Percentiles rank a stretch among this genome's conserved stretches.
Conservation (phyloP, 768 basidiomycete genomes). For the Suillus lakei region DNA sequence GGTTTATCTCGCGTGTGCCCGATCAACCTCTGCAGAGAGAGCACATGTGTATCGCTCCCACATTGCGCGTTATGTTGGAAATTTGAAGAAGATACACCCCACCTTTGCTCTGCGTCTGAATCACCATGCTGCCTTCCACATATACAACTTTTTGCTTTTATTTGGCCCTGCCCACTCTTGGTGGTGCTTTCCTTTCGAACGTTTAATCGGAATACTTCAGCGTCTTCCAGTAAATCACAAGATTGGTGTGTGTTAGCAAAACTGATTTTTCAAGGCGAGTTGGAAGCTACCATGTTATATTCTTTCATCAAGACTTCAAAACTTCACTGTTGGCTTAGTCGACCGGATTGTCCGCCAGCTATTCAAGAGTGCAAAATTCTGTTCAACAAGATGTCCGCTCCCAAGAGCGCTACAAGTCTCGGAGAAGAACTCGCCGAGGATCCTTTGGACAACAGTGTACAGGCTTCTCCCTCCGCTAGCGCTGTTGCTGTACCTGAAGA, state of each 20-base stretch:
- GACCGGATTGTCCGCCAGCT: slow-evolving; percentile 19
- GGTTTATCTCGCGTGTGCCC: slow-evolving; percentile 22
- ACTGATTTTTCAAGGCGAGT: slow-evolving; percentile 10
- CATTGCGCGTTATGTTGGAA: slow-evolving; percentile 27
- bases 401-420: neutral
- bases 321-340: slow-evolving; percentile 20
- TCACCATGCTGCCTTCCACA: slow-evolving; percentile 36
- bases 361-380: slow-evolving; percentile 23
- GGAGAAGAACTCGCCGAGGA: neutral
- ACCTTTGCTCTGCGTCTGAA: slow-evolving; percentile 22
- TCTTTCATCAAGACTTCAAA: slow-evolving; percentile 20
- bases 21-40: slow-evolving; percentile 13
- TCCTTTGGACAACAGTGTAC: neutral
- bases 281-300: slow-evolving; percentile 15
- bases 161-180: slow-evolving; percentile 44
- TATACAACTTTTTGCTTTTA: slow-evolving; percentile 35
- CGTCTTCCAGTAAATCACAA: slow-evolving; percentile 27
- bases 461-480: neutral
- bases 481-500: neutral
- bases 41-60: slow-evolving; percentile 14
- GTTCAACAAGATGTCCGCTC: slow-evolving; percentile 15
- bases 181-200: slow-evolving; percentile 33
- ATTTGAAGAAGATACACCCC: slow-evolving; percentile 25
- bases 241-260: slow-evolving; percentile 38
- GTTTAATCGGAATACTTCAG: slow-evolving; percentile 28